Evolutionary conservation across 2,329 filamentous ascomycete species (phyloP).

Genomic region (Penicillium sp.): DNA sequence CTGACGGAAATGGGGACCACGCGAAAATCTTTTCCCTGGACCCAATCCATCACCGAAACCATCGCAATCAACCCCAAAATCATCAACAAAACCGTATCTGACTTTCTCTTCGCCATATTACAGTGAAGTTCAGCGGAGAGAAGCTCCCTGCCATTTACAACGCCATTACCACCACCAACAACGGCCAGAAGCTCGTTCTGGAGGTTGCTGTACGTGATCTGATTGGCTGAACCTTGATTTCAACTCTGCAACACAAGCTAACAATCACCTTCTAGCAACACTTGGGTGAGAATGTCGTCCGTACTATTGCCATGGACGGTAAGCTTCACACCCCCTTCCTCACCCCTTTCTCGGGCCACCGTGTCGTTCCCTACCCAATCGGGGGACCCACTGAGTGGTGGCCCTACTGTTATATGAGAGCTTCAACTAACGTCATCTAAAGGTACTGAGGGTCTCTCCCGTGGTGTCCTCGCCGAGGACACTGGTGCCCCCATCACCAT

Average conservation of each 20-base stretch:
- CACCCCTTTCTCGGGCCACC: constrained; percentile 20
- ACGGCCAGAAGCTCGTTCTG: constrained; percentile 89
- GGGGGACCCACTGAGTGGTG: constrained; percentile 21
- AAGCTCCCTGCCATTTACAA: constrained; percentile 97
- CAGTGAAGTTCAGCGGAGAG: constrained; percentile 95
- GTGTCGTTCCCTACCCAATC: constrained; percentile 22
- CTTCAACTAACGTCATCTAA: constrained; percentile 23
- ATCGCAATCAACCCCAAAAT: constrained; percentile 32
- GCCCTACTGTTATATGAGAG: constrained; percentile 6
- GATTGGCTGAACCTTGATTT: constrained; percentile 23
- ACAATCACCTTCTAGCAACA: constrained; percentile 70
- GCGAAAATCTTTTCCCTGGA: constrained; percentile 47
- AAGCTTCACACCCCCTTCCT: constrained; percentile 44
- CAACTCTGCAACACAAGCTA: constrained; percentile 23
- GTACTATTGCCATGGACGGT: constrained; percentile 99
- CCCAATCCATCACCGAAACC: constrained; percentile 39
- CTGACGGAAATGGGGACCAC: constrained; percentile 25
- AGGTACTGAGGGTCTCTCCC: constrained; percentile 99
- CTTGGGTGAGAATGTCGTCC: constrained; percentile 97
- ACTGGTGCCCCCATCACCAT: constrained; percentile 95
- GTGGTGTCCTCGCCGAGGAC: constrained; percentile 80
- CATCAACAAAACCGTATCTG: constrained; percentile 29
- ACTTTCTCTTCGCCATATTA: constrained; percentile 31
- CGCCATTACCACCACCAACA: constrained; percentile 87
- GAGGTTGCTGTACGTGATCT: constrained; percentile 81